Conservation (phyloP, 2,329 filamentous ascomycete genomes). For the Rosellinia necatrix region DNA sequence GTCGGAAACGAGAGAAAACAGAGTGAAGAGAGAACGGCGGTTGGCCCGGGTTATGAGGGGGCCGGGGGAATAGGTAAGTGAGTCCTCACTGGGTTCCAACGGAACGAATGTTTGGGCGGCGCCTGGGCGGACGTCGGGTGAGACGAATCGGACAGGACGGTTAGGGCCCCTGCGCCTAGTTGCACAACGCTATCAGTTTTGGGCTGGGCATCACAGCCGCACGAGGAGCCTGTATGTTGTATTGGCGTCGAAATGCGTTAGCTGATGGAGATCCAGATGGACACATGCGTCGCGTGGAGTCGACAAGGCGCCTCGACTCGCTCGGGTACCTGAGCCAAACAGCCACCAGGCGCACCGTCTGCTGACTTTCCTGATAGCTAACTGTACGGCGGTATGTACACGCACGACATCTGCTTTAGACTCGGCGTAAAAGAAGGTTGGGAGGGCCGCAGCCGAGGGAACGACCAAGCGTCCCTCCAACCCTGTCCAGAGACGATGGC, state of each 20-base stretch:
- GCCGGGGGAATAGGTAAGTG: constrained; percentile 10
- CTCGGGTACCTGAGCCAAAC: constrained; percentile 2
- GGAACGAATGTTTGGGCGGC: constrained; percentile 5
- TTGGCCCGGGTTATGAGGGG: constrained; percentile 9
- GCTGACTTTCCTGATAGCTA: too few relatives aligned
- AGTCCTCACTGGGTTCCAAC: constrained; percentile 17
- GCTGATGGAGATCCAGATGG: constrained; percentile 25
- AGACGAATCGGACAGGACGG: constrained; percentile 24
- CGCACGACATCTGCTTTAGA: too few relatives aligned
- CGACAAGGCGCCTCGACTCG: constrained; percentile 15
- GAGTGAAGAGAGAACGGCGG: constrained; percentile 6
- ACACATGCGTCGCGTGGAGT: constrained; percentile 22
- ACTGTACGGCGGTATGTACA: too few relatives aligned
- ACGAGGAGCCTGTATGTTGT: constrained; percentile 10
- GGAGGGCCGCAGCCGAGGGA: too few relatives aligned
- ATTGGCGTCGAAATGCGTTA: constrained; percentile 25
- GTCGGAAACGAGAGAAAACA: constrained; percentile 10
- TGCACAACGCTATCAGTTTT: constrained; percentile 30
- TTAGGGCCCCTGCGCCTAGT: constrained; percentile 23
- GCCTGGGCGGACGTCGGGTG: neutral
- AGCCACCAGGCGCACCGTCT: constrained; percentile 17
- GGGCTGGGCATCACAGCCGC: constrained; percentile 26
- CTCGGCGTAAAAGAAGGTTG: too few relatives aligned
- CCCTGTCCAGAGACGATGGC: too few relatives aligned
- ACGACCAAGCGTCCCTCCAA: too few relatives aligned